phyloP scores from a whole-genome alignment of 371 early-diverging fungal genomes.

The Rhizopus sp. region DNA sequence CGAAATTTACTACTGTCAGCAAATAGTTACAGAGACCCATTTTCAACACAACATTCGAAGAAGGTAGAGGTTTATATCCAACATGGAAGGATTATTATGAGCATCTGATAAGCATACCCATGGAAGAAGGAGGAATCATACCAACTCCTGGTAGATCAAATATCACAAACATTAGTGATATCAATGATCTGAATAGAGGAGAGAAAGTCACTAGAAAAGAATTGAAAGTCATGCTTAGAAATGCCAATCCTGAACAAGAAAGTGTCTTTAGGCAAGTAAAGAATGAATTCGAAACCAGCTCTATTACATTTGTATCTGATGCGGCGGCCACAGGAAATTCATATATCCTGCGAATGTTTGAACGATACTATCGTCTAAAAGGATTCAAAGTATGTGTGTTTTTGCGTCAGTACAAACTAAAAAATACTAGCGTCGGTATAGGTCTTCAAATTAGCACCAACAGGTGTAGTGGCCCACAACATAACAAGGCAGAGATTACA shows the following conservation, averaged over 20 bases:
- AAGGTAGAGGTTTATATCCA: not conserved
- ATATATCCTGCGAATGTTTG: slow-evolving; percentile 4
- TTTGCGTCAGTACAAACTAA: too few species aligned
- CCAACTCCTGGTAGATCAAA: not conserved
- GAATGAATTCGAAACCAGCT: not conserved
- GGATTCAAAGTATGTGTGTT: too few species aligned
- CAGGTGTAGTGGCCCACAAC: slow-evolving; percentile 8
- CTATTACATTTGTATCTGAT: not conserved
- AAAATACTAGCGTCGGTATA: too few species aligned
- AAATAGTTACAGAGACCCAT: slow-evolving; percentile 7
- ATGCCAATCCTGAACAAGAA: not conserved
- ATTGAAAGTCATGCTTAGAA: slow-evolving; percentile 1
- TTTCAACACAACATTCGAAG: slow-evolving; percentile 2
- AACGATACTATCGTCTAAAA: too few species aligned
- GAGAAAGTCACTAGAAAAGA: not conserved
- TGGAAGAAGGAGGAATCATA: slow-evolving; percentile 1
- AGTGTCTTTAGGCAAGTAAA: not conserved
- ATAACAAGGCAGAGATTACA: not conserved
- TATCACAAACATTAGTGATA: not conserved
- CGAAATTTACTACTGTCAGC: slow-evolving; percentile 8
- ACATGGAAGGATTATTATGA: slow-evolving; percentile 9
- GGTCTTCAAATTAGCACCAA: slow-evolving; percentile 8
- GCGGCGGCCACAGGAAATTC: slow-evolving; percentile 8
- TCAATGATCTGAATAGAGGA: slow-evolving; percentile 1
- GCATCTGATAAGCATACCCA: slow-evolving; percentile 2